Conservation (phyloP, 2,329 filamentous ascomycete species). For the Pyrenophora graminea region DNA sequence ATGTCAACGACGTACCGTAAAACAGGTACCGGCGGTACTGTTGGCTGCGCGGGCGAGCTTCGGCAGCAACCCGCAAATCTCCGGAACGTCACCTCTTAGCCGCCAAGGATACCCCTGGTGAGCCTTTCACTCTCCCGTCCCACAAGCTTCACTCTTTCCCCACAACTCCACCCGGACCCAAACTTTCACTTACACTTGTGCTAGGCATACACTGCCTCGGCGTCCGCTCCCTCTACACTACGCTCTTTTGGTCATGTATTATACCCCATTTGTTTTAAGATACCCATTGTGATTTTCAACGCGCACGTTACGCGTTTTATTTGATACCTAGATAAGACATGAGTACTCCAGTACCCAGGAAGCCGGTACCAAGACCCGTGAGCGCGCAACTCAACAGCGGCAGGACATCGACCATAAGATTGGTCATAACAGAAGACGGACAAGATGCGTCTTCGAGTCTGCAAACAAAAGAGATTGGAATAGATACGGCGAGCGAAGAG, state of each 20-base stretch:
- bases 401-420: conserved; percentile 10
- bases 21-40: background rate
- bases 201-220: conserved; percentile 3
- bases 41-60: conserved; percentile 9
- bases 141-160: conserved; percentile 21
- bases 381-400: conserved; percentile 20
- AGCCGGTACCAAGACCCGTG: conserved; percentile 27
- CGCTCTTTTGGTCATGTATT: conserved; percentile 1
- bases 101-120: conserved; percentile 24
- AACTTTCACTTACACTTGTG: conserved; percentile 23
- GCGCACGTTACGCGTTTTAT: conserved; percentile 16
- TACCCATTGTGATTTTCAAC: conserved; percentile 10
- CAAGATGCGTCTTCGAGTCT: conserved; percentile 1
- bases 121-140: conserved; percentile 16
- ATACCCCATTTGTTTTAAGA: conserved; percentile 10
- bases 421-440: conserved; percentile 20
- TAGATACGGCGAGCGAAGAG: background rate
- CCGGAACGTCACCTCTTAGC: conserved; percentile 18
- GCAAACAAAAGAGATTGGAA: conserved; percentile 5
- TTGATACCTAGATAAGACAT: conserved; percentile 14
- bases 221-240: conserved; percentile 12
- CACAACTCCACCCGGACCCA: conserved; percentile 13
- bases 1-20: too few species aligned
- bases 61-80: conserved; percentile 15
- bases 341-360: conserved; percentile 26